Conservation (phyloP, 2,329 filamentous ascomycete genomes). For the Parastagonospora nodorum region DNA sequence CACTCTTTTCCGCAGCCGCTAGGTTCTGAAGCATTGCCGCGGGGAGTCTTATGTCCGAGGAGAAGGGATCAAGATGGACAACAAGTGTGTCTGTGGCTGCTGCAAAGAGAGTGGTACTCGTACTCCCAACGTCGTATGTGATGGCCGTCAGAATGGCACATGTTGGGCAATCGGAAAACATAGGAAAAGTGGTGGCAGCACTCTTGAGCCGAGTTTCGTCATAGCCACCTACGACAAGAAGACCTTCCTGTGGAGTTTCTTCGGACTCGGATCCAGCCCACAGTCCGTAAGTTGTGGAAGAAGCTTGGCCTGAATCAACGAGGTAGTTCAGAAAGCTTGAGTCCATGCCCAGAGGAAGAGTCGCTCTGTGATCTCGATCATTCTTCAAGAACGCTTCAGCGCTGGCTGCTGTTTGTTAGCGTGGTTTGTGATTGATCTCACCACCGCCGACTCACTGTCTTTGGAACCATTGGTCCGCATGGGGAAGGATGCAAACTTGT, state of each 20-base stretch:
- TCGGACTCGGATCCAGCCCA: constrained; percentile 24
- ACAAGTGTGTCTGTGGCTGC: constrained; percentile 13
- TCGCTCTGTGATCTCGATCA: constrained; percentile 13
- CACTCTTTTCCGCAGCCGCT: constrained; percentile 16
- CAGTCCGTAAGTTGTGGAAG: constrained; percentile 21
- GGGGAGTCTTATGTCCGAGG: constrained; percentile 14
- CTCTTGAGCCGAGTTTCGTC: constrained; percentile 18
- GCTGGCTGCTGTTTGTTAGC: constrained; percentile 6
- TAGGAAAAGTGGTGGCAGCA: constrained; percentile 20
- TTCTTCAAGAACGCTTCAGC: constrained; percentile 11
- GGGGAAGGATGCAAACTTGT: constrained; percentile 18
- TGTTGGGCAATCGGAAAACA: constrained; percentile 23
- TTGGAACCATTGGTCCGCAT: constrained; percentile 17
- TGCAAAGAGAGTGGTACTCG: constrained; percentile 17
- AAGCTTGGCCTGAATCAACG: constrained; percentile 20
- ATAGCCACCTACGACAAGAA: constrained; percentile 20
- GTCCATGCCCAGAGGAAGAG: constrained; percentile 17
- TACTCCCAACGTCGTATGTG: constrained; percentile 19
- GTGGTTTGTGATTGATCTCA: background rate
- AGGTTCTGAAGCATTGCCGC: constrained; percentile 16
- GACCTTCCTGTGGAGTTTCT: constrained; percentile 18
- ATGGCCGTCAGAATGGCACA: constrained; percentile 24
- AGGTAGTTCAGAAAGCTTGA: constrained; percentile 21
- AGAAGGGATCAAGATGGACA: constrained; percentile 19
- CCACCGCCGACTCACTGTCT: constrained; percentile 14